Evolutionary conservation across 2,329 filamentous ascomycete genomes (phyloP).

Genomic region (Neonectria neomacrospora): DNA sequence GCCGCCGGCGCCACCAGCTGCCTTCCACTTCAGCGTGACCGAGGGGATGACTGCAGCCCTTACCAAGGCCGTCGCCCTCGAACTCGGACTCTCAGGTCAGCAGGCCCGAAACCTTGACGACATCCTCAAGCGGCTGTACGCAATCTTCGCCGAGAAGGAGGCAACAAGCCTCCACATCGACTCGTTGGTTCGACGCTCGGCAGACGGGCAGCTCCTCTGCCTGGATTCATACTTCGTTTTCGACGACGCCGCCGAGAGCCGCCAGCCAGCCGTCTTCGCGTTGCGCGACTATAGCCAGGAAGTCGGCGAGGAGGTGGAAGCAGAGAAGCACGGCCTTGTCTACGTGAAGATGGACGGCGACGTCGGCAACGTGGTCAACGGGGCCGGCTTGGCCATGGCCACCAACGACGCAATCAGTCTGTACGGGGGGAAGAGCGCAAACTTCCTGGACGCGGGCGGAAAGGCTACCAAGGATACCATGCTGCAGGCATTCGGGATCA

Average conservation of each 20-base stretch:
- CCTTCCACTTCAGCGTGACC: slow-evolving; percentile 42
- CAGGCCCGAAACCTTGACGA: slow-evolving; percentile 30
- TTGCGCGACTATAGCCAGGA: slow-evolving; percentile 50
- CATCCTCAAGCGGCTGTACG: slow-evolving; percentile 41
- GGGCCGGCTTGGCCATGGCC: slow-evolving; percentile 91
- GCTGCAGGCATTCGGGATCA: slow-evolving; percentile 77
- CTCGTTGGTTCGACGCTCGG: slow-evolving; percentile 46
- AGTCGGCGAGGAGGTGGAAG: slow-evolving; percentile 48
- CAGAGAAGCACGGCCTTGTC: slow-evolving; percentile 75
- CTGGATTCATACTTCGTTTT: slow-evolving; percentile 56
- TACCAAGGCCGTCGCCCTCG: slow-evolving; percentile 25
- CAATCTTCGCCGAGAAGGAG: slow-evolving; percentile 58
- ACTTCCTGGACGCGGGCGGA: slow-evolving; percentile 91
- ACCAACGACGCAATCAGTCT: slow-evolving; percentile 82
- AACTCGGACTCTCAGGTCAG: not conserved
- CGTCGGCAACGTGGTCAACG: slow-evolving; percentile 88
- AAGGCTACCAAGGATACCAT: slow-evolving; percentile 88
- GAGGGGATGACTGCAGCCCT: slow-evolving; percentile 44
- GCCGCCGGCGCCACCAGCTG: slow-evolving; percentile 3
- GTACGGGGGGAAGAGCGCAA: slow-evolving; percentile 76
- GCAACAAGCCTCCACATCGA: slow-evolving; percentile 59
- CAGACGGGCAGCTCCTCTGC: slow-evolving; percentile 46
- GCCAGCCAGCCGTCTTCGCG: slow-evolving; percentile 54
- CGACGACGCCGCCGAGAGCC: slow-evolving; percentile 58
- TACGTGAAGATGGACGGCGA: slow-evolving; percentile 74